These are phyloP conservation scores for Trametes cubensis DNA, from an alignment of 768 basidiomycete genomes.

Conservation along the genomic window DNA sequence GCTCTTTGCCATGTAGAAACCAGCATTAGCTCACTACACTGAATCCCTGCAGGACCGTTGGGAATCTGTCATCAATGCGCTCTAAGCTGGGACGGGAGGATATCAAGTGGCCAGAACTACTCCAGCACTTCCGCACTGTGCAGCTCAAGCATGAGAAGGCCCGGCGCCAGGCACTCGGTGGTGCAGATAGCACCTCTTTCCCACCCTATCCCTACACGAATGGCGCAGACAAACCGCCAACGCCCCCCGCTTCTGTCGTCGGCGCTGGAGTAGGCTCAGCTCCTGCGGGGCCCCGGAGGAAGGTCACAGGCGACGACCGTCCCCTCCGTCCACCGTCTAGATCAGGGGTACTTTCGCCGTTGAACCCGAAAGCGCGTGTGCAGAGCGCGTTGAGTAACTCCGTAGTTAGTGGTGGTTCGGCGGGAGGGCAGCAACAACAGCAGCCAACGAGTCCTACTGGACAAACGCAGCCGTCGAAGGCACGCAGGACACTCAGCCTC, in stretches of 20 bases:
- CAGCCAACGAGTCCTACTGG: conserved; percentile 29
- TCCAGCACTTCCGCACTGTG: conserved; percentile 87
- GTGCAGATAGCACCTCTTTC: conserved; percentile 54
- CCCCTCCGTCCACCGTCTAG: conserved; percentile 32
- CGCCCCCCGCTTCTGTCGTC: conserved; percentile 26
- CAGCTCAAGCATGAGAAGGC: conserved; percentile 93
- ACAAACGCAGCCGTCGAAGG: conserved; percentile 39
- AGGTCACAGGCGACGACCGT: conserved; percentile 56
- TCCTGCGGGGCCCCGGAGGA: conserved; percentile 59
- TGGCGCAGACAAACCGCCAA: conserved; percentile 44
- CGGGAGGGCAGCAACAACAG: conserved; percentile 33
- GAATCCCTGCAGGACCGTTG: conserved; percentile 18
- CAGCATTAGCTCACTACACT: background rate
- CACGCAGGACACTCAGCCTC: conserved; percentile 46
- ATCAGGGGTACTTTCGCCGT: conserved; percentile 61
- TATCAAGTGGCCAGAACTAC: conserved; percentile 96
- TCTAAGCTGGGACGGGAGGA: conserved; percentile 84
- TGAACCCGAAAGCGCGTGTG: conserved; percentile 71
- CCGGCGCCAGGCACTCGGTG: conserved; percentile 72
- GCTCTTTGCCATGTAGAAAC: background rate
- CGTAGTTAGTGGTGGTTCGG: background rate
- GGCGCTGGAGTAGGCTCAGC: conserved; percentile 19
- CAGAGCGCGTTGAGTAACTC: conserved; percentile 41
- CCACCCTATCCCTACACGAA: conserved; percentile 44
- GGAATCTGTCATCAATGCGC: conserved; percentile 53